These are phyloP conservation scores for Inonotus hispidus DNA, from an alignment of 1,284 basidiomycete species.

Conservation along the genomic window DNA sequence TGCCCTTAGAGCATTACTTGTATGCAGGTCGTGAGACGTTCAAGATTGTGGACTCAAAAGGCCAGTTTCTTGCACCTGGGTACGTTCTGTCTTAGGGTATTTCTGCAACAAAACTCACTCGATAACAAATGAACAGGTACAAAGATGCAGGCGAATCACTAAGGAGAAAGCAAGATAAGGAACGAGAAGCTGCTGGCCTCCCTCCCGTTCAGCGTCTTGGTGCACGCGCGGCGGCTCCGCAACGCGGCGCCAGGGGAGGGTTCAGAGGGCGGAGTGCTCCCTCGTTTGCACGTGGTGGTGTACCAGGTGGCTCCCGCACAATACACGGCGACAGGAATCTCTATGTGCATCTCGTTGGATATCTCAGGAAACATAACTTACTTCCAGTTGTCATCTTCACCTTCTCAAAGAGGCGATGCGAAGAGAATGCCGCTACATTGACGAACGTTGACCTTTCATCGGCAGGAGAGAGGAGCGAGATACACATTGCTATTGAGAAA, in stretches of 20 bases:
- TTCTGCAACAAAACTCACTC: not conserved
- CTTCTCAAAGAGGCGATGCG: slow-evolving; percentile 94
- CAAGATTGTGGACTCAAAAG: slow-evolving; percentile 87
- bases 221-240: slow-evolving; percentile 65
- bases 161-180: slow-evolving; percentile 94
- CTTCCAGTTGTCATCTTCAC: slow-evolving; percentile 97
- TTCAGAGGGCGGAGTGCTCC: slow-evolving; percentile 43
- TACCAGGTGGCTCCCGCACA: slow-evolving; percentile 51
- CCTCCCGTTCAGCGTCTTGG: slow-evolving; percentile 78
- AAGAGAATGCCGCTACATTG: slow-evolving; percentile 91
- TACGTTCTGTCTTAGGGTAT: slow-evolving; percentile 30
- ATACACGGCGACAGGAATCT: slow-evolving; percentile 82
- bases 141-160: slow-evolving; percentile 87
- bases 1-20: slow-evolving; percentile 95
- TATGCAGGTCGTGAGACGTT: slow-evolving; percentile 90
- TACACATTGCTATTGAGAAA: slow-evolving; percentile 92
- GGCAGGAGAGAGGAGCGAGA: slow-evolving; percentile 86
- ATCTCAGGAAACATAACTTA: slow-evolving; percentile 81
- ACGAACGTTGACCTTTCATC: slow-evolving; percentile 87
- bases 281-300: slow-evolving; percentile 37
- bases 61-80: slow-evolving; percentile 77
- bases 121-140: slow-evolving; percentile 46
- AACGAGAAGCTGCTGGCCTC: slow-evolving; percentile 89
- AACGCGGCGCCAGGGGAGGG: slow-evolving; percentile 54
- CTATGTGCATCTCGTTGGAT: slow-evolving; percentile 88